These are phyloP conservation scores for Sarocladium oryzae DNA, from an alignment of 2,329 filamentous ascomycete genomes.

Conservation along the genomic window DNA sequence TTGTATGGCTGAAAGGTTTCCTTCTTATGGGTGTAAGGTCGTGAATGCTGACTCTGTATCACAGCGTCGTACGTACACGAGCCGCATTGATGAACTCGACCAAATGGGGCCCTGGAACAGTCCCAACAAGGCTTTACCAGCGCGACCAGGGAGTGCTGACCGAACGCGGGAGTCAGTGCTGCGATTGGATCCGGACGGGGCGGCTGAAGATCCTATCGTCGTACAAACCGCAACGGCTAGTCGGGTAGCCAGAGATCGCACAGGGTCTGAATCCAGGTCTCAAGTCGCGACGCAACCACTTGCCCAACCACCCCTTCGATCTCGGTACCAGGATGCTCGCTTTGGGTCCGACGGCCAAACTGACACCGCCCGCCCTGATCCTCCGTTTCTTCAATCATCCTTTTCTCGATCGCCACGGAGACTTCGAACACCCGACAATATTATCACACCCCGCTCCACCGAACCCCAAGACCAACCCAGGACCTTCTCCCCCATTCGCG, in stretches of 20 bases:
- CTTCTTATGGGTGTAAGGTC: not conserved
- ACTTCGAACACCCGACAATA: constrained; percentile 23
- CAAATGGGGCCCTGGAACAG: constrained; percentile 55
- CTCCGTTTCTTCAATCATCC: constrained; percentile 41
- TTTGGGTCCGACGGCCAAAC: constrained; percentile 15
- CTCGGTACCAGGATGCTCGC: constrained; percentile 4
- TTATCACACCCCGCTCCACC: constrained; percentile 36
- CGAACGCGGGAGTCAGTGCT: not conserved
- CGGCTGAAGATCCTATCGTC: constrained; percentile 16
- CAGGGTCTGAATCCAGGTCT: not conserved
- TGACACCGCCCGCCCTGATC: constrained; percentile 15
- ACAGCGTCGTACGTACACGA: constrained; percentile 82
- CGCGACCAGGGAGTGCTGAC: constrained; percentile 50
- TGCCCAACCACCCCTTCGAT: not conserved
- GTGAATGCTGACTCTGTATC: constrained; percentile 9
- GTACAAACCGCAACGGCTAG: constrained; percentile 48
- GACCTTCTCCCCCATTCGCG: constrained; percentile 63
- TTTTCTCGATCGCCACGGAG: constrained; percentile 43
- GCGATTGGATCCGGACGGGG: constrained; percentile 28
- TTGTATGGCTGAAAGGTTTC: constrained; percentile 55
- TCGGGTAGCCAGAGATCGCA: constrained; percentile 28
- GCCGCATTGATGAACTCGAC: constrained; percentile 79
- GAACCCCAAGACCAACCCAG: constrained; percentile 21
- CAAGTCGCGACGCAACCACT: not conserved
- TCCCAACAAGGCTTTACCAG: constrained; percentile 71